Base-by-base conservation (phyloP, 108 stramenopile species). In the Discostella pseudostelligera region DNA sequence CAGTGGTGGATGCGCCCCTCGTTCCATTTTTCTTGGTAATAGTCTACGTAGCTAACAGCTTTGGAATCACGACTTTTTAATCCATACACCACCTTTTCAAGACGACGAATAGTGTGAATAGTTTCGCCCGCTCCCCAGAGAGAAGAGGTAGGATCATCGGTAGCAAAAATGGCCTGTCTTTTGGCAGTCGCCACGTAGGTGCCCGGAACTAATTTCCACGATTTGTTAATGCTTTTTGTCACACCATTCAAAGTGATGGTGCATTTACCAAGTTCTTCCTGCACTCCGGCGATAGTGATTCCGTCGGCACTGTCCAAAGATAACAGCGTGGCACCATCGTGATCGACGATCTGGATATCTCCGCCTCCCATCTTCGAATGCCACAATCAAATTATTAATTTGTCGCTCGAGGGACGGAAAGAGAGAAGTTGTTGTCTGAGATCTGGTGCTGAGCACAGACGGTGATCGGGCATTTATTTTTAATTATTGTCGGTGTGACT, bases 21-120 rank as follows among this genome's bases (percentile, higher is more conserved):
- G 49, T 50, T 50, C 49, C 24, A 50, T 50, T 50, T 50, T 20
- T 50, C 49, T 50, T 24, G 49, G 24, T 50, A 50, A 50, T 50
- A 50, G 49, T 50, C 49, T 24, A 20, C 49, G 49, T 50, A 50
- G 25, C 22, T 24, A 22, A 50, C 49, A 50, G 49, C 49, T 50
- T 50, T 50, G 49, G 49, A 50, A 50, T 50, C 49, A 50, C 49
- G 21, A 50, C 21, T 50, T 20, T 50, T 50, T 50, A 50, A 50
- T 50, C 49, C 49, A 50, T 50, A 50, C 49, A 50, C 49, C 49
- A 50, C 49, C 49, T 50, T 50, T 22, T 50, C 49, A 50, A 50
- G 49, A 50, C 49, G 49, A 20, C 49, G 49, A 50, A 50, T 50
- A 50, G 2, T 24, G 49, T 50, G 19, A 20, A 50, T 50, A 50